These are phyloP conservation scores for Aotearoamyces nothofagi DNA, from an alignment of 2,329 filamentous ascomycete genomes.

Conservation along the genomic window DNA sequence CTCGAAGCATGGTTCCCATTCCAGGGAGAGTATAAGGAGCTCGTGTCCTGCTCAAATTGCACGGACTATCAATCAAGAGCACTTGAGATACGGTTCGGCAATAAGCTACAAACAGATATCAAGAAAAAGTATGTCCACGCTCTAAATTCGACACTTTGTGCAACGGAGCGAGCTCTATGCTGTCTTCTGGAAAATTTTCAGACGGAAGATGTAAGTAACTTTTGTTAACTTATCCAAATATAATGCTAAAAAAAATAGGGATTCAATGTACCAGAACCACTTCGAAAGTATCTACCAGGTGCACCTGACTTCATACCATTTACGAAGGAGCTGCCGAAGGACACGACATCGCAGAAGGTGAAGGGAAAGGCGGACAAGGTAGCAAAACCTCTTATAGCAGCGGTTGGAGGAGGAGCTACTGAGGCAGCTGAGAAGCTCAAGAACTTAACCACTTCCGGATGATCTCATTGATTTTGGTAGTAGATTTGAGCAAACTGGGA, in stretches of 20 bases:
- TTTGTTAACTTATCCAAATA: neutral
- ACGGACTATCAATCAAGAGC: constrained; percentile 94
- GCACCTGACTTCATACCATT: constrained; percentile 82
- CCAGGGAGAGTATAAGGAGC: constrained; percentile 95
- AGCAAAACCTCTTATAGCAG: constrained; percentile 14
- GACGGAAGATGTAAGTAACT: constrained; percentile 53
- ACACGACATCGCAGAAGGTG: constrained; percentile 45
- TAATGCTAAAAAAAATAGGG: constrained; percentile 36
- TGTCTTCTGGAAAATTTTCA: constrained; percentile 97
- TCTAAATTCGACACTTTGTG: constrained; percentile 78
- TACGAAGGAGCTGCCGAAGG: constrained; percentile 70
- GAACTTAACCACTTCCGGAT: constrained; percentile 10
- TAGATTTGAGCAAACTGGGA: too few relatives aligned
- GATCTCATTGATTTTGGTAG: neutral
- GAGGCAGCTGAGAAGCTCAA: constrained; percentile 22
- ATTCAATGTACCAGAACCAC: constrained; percentile 63
- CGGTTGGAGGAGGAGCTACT: constrained; percentile 12
- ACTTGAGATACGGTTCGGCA: constrained; percentile 81
- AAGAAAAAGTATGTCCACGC: constrained; percentile 93
- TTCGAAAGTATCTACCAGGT: constrained; percentile 83
- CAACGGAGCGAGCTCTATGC: constrained; percentile 84
- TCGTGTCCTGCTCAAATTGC: constrained; percentile 96
- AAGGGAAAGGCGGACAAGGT: constrained; percentile 21
- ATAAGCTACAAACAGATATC: constrained; percentile 70
- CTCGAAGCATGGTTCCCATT: constrained; percentile 94